Percentiles rank a stretch among this genome's conserved stretches.
phyloP scores from a whole-genome alignment of 352 stramenopile genomes.

The Globisporangium paddicum region DNA sequence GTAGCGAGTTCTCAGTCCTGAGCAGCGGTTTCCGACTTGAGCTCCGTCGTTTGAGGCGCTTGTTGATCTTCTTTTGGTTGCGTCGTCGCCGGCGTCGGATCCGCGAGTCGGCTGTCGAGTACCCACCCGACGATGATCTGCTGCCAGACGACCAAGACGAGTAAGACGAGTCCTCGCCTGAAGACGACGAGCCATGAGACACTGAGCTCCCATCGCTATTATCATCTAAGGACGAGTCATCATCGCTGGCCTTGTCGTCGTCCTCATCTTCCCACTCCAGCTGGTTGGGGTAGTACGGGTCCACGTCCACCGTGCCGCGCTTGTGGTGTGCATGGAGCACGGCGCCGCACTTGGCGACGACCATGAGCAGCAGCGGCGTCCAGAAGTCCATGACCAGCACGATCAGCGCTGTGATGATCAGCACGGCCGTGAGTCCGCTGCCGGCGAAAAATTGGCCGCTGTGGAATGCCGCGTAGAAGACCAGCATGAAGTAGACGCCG shows the following conservation, averaged over 20 bases:
- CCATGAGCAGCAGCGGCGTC: constrained; percentile 59
- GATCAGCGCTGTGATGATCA: constrained; percentile 38
- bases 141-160: constrained; percentile 11
- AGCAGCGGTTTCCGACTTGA: constrained; percentile 9
- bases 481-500: constrained; percentile 64
- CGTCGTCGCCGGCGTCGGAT: constrained; percentile 3
- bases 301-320: constrained; percentile 46
- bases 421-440: constrained; percentile 29
- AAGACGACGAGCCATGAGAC: constrained; percentile 11
- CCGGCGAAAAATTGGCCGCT: constrained; percentile 47
- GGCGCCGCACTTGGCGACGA: constrained; percentile 49
- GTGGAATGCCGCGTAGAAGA: constrained; percentile 63
- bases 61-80: neutral
- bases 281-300: constrained; percentile 64
- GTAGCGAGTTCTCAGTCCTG: constrained; percentile 3
- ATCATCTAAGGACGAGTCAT: neutral
- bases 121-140: constrained; percentile 1
- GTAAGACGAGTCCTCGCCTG: constrained; percentile 4
- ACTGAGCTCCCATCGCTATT: neutral
- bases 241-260: constrained; percentile 17
- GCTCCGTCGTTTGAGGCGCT: neutral
- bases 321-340: constrained; percentile 52
- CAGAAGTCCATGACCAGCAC: constrained; percentile 61
- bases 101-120: constrained; percentile 11
- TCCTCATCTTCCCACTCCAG: constrained; percentile 57